Base-by-base conservation (phyloP, 2,329 filamentous ascomycete genomes). In the Neonectria sp. region DNA sequence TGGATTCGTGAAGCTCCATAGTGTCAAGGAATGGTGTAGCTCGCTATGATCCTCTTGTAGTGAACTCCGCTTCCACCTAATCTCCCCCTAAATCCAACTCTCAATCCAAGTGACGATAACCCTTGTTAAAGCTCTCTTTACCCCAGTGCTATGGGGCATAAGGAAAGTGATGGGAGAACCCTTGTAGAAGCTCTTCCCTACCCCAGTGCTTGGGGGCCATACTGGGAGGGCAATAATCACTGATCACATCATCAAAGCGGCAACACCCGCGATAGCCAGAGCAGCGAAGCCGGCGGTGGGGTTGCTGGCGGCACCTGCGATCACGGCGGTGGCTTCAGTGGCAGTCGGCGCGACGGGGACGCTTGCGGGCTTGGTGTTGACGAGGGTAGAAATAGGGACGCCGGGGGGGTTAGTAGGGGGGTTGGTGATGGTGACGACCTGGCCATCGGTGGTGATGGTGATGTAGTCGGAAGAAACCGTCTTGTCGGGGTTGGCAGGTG, bases 281-380 rank as follows among this genome's bases (percentile, higher is more conserved):
- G 80, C 80, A 29, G 80, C 81, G 27, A 81, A 58, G 59, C 79
- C 79, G 31, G 79, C 73, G 43, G 76, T 77, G 37, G 77, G 67
- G 72, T 79, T 81, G 56, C 79, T 79, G 53, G 80, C 83, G 25
- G 77, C 83, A 45, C 78, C 82, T 43, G 79, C 79, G 25, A 79
- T 76, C n/a, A 82, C 72, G 53, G 76, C 70, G 3, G 73, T 65
- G 17, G 72, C 63, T 24, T 67, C 71, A 46, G 62, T 65, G 15
- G 29, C 37, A 13, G 63, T 60, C 6, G 63, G 56, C 21, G 43
- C 51, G 6, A 49, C 40, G 1, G 77, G 75, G 33, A 66, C 63
- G 33, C 75, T 78, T 61, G 75, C 78, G 43, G 75, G 61, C 53
- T 48, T 45, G 37, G 55, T 63, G 29, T 27, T 29, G 52, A 27